Evolutionary conservation across 495 filamentous ascomycete genomes (phyloP), one percentile per base, ranked within the genome.

Genomic region (Tuber indicum): DNA sequence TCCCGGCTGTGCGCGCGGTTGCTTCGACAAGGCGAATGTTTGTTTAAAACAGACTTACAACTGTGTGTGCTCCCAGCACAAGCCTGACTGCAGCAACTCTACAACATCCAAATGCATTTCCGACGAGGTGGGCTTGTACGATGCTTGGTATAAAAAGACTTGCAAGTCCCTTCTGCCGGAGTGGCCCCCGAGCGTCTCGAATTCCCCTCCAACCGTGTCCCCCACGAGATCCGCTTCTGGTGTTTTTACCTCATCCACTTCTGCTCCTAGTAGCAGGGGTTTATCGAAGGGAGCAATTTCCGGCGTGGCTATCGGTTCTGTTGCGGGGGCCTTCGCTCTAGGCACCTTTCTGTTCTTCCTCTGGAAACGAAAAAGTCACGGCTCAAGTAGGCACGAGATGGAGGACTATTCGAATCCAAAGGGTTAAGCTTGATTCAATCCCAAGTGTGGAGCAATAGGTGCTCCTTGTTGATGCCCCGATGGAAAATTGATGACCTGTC

Each of bases 51-150:
- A 19, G 17, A 76, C 75, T 1, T 41, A 39, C 17, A 76, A 76
- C 21, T 76, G 75, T 23, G 23, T 76, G 12, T 76, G 75, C 75
- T 72, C 75, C 7, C 17, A 43, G 17, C 47, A 41, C 12, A 72
- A 44, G 44, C 75, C 75, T 2, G 16, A 7, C 5, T 76, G 75
- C 36, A 32, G 39, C 39, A 41, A 16, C 1, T 45, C 36, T 7
- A 12, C 17, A 14, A 41, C 72, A 19, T 42, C 72, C 2, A 36
- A 36, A 39, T 76, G 75, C 23, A 72, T 42, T 8, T 7, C 41
- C 23, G 19, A 10, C 1, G 74, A 75, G 3, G 32, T 32, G 32
- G 10, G 16, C 39, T 2, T 8, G 1, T 72, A 71, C 7, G 46
- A 76, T 19, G 47, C 42, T 21, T 76, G 75, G 75, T 76, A 45